Evolutionary conservation across 306 rosid species (phyloP).

Genomic region (Adenanthera pavonina): DNA sequence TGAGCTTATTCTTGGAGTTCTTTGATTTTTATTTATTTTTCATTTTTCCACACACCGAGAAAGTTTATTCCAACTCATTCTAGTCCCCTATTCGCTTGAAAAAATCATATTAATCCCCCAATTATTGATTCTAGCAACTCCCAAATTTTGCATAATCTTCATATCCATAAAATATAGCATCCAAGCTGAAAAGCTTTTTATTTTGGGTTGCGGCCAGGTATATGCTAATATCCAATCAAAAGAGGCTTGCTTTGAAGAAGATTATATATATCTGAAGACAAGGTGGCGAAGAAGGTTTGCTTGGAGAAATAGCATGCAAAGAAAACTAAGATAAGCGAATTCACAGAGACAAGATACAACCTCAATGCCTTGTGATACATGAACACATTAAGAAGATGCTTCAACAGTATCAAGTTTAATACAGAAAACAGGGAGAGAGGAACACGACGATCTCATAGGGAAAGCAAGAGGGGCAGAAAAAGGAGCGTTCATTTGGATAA

Average conservation of each 20-base stretch:
- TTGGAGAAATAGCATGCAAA: conserved; percentile 13
- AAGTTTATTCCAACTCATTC: conserved; percentile 17
- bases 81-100: not conserved
- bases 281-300: conserved; percentile 1
- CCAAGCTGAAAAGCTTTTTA: not conserved
- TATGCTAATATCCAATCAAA: not conserved
- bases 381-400: not conserved
- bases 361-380: not conserved
- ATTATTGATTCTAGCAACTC: conserved; percentile 19
- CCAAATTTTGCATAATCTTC: not conserved
- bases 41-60: not conserved
- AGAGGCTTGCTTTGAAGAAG: not conserved
- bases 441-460: not conserved
- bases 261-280: conserved; percentile 1
- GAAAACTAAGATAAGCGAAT: not conserved
- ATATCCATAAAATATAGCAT: not conserved
- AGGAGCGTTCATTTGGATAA: not conserved
- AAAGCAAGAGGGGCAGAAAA: conserved; percentile 20
- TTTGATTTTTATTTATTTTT: not conserved
- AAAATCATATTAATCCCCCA: conserved; percentile 5
- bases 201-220: not conserved
- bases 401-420: not conserved
- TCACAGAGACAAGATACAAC: conserved; percentile 9
- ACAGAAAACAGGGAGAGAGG: not conserved
- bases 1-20: not conserved